Evolutionary conservation across 2,329 filamentous ascomycete genomes (phyloP).

Genomic region (Stachybotrys elegans): DNA sequence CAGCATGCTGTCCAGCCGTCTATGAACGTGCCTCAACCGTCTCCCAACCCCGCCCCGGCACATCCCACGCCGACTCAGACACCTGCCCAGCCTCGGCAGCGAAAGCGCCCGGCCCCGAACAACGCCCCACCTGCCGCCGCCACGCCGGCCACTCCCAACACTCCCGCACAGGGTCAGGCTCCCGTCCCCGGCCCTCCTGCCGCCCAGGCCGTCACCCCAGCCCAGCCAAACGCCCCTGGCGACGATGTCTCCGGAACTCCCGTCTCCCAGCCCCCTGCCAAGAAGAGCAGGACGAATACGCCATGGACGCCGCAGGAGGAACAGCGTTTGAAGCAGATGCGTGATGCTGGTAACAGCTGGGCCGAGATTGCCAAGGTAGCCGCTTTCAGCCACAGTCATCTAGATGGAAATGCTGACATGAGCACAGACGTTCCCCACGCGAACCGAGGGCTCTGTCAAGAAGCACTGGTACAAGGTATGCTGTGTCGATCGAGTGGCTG

Average conservation of each 20-base stretch:
- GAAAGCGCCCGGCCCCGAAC: slow-evolving; percentile 36
- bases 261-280: slow-evolving; percentile 53
- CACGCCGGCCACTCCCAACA: slow-evolving; percentile 25
- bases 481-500: slow-evolving; percentile 3
- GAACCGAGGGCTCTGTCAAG: slow-evolving; percentile 97
- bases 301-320: slow-evolving; percentile 97
- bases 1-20: slow-evolving; percentile 33
- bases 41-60: slow-evolving; percentile 23
- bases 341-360: slow-evolving; percentile 91
- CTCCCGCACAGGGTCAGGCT: slow-evolving; percentile 26
- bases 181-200: slow-evolving; percentile 22
- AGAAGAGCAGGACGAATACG: slow-evolving; percentile 97
- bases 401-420: slow-evolving; percentile 3
- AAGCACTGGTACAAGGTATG: slow-evolving; percentile 98
- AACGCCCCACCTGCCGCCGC: slow-evolving; percentile 29
- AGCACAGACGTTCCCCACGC: slow-evolving; percentile 74
- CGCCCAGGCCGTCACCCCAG: slow-evolving; percentile 21
- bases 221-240: slow-evolving; percentile 20
- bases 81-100: slow-evolving; percentile 31
- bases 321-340: slow-evolving; percentile 85
- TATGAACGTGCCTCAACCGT: slow-evolving; percentile 39
- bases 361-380: slow-evolving; percentile 98
- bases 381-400: slow-evolving; percentile 1
- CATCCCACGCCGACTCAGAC: slow-evolving; percentile 33
- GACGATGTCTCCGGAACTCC: slow-evolving; percentile 25